A percentile compares a stretch with the other conserved stretches of the same genome.
Conservation (phyloP, 2,329 filamentous ascomycete species). For the Pseudogymnoascus sp. region DNA sequence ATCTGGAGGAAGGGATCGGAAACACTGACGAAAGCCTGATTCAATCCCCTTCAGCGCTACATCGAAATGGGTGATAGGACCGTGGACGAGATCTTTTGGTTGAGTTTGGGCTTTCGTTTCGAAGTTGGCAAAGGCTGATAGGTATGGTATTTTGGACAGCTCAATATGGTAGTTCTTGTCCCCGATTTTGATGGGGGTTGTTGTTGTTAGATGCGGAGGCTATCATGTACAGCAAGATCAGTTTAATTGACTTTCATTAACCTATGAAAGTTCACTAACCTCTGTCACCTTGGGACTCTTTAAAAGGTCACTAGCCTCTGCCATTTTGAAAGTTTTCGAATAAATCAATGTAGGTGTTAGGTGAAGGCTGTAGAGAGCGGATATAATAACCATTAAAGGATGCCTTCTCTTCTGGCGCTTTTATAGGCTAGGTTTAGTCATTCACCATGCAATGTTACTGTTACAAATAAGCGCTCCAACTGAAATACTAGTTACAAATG, state of each 20-base stretch:
- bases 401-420: no score
- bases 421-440: not conserved
- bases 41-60: constrained; percentile 24
- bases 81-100: constrained; percentile 18
- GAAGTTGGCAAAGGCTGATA: not conserved
- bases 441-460: not conserved
- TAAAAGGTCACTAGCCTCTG: not conserved
- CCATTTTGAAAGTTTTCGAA: not conserved
- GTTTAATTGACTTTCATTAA: not conserved
- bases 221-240: not conserved
- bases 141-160: not conserved
- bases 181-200: not conserved
- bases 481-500: not conserved
- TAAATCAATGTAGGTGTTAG: not conserved
- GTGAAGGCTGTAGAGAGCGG: not conserved
- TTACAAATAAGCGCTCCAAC: not conserved
- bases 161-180: not conserved
- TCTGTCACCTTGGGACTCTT: not conserved
- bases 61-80: constrained; percentile 20
- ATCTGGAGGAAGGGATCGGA: constrained; percentile 21
- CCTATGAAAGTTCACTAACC: not conserved
- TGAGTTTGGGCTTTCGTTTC: constrained; percentile 21
- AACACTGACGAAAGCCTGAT: constrained; percentile 25
- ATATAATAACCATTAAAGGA: not conserved
- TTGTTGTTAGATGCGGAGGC: not conserved